Evolutionary conservation across 108 stramenopile species (phyloP).

Genomic region (Cyclotella sp.): DNA sequence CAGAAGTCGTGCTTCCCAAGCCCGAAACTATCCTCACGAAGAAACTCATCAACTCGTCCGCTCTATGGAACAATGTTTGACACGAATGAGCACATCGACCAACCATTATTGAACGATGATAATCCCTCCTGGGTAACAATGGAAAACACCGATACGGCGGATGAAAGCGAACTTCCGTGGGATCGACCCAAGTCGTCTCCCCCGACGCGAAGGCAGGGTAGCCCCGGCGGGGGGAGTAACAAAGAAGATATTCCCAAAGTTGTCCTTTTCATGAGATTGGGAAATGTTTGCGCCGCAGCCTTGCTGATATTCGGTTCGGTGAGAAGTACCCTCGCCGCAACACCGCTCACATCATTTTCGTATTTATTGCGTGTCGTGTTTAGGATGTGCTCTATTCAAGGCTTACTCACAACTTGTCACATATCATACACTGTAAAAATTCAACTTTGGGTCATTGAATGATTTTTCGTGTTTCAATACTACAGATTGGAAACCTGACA

Average conservation of each 20-base stretch:
- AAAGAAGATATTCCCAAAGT: conserved; percentile 27
- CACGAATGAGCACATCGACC: conserved; percentile 13
- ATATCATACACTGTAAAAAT: neutral
- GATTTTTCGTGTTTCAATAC: neutral
- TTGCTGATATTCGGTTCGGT: conserved; percentile 28
- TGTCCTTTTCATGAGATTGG: conserved; percentile 31
- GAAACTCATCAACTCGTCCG: no score
- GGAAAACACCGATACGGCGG: conserved; percentile 18
- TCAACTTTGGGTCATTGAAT: neutral
- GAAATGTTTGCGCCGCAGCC: conserved; percentile 23
- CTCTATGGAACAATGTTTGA: neutral
- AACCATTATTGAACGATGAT: conserved; percentile 23
- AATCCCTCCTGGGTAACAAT: conserved; percentile 39
- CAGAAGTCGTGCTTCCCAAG: no score
- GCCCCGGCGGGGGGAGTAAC: neutral
- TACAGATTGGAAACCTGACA: conserved; percentile 26
- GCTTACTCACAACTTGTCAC: neutral
- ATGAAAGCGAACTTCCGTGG: conserved; percentile 3
- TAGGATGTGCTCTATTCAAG: neutral
- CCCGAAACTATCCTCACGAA: no score
- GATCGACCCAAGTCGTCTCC: neutral
- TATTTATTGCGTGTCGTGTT: neutral
- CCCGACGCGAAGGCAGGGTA: neutral
- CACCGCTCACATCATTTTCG: neutral
- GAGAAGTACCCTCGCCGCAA: neutral